Base-by-base conservation (phyloP, 2,329 filamentous ascomycete genomes). In the Scedosporium apiospermum region DNA sequence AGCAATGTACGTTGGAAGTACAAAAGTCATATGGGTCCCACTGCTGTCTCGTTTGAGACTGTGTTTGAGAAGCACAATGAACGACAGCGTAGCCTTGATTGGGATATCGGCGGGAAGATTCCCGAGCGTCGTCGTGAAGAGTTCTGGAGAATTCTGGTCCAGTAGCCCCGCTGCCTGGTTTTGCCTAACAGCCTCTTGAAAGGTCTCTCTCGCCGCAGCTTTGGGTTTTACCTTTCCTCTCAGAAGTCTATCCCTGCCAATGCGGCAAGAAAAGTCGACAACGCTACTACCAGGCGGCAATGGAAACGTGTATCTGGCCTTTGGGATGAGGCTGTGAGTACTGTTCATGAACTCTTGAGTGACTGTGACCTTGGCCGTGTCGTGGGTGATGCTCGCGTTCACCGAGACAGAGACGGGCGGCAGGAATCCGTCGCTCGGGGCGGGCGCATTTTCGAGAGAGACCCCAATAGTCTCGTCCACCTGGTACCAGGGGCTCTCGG, bases 271-370 rank as follows among this genome's bases (percentile, higher is more conserved):
- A 18, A 46, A 46, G 18, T 46, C 42, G 6, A 18, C 18, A 6
- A 46, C 42, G 14, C 14, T 16, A 46, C 42, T 16, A 1, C 16
- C 14, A 46, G 14, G 14, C 18, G 42, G 42, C 16, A 46, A 18
- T 9, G 42, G 42, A 46, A 46, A 46, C 16, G 42, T 46, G 18
- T 46, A 46, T 16, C 14, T 14, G 14, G 42, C 42, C 18, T 18
- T 16, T 16, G 42, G 16, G 18, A 46, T 16, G 42, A 16, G 42
- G 42, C 42, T 46, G 16, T n/a, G 7, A 14, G 42, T 46, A 9
- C 18, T 16, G 18, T 46, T 46, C 42, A 16, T 16, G 42, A 46
- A 46, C 18, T 7, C 1, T 46, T 46, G 42, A 69, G 73, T 61
- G 6, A 34, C 30, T 34, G 30, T 34, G 30, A 34, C 30, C 9